These are phyloP conservation scores for Henckelia pumila DNA, from an alignment of 257 asterid genomes.

Conservation along the genomic window DNA sequence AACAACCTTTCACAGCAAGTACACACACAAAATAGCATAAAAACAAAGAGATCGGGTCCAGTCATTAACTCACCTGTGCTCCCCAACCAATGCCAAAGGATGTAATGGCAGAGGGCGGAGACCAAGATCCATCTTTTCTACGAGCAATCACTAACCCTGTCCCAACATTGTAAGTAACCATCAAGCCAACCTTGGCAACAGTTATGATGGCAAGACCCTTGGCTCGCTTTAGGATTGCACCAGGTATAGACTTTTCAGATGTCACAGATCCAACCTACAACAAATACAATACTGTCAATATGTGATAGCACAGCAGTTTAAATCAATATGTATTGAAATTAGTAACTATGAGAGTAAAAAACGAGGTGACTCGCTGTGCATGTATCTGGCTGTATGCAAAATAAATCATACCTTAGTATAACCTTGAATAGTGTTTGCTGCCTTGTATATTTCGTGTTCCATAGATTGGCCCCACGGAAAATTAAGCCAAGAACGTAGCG, in stretches of 20 bases:
- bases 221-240: slow-evolving; percentile 59
- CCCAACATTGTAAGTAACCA: slow-evolving; percentile 72
- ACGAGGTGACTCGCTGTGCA: slow-evolving; percentile 1
- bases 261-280: slow-evolving; percentile 50
- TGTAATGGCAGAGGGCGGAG: slow-evolving; percentile 75
- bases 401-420: slow-evolving; percentile 45
- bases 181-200: slow-evolving; percentile 63
- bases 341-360: not conserved
- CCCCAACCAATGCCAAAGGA: slow-evolving; percentile 84
- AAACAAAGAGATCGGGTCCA: not conserved
- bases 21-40: slow-evolving; percentile 4
- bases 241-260: slow-evolving; percentile 66
- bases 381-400: not conserved
- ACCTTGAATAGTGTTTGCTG: slow-evolving; percentile 61
- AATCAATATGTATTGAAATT: not conserved
- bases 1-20: slow-evolving; percentile 1
- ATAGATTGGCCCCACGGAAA: slow-evolving; percentile 83
- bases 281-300: slow-evolving; percentile 1
- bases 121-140: slow-evolving; percentile 75
- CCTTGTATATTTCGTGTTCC: slow-evolving; percentile 80
- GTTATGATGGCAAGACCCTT: slow-evolving; percentile 76
- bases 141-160: slow-evolving; percentile 76
- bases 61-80: slow-evolving; percentile 47
- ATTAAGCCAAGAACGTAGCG: slow-evolving; percentile 74
- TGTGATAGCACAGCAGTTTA: not conserved